Evolutionary conservation across 371 early-diverging fungal species (phyloP), one percentile per base, ranked within the genome.

Genomic region (Thermomucor indicae-seudaticae): DNA sequence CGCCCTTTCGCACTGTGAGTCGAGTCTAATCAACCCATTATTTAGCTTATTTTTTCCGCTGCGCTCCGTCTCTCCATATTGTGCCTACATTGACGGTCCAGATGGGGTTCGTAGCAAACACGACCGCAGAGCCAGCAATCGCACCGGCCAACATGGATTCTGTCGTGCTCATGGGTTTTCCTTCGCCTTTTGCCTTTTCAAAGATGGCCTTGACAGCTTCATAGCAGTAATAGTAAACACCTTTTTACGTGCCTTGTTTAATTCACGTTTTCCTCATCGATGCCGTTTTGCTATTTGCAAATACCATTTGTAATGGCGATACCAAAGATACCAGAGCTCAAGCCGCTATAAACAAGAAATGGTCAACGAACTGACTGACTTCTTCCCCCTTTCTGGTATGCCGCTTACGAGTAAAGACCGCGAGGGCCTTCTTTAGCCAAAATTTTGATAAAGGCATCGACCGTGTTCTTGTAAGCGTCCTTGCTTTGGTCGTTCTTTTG

Each of bases 111-210:
- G 98, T 96, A 56, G 89, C 81, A 53, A 90, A 54, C 25, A 91
- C 88, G 14, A 91, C 91, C 58, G 87, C 86, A 29, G 86, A 82
- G 47, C 92, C 96, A 31, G 98, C 96, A 55, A 96, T 62, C 24
- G 96, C 92, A 51, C 96, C 93, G 4, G 97, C 81, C 20, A 89
- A 65, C 91, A 97, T 93, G 57, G 85, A 89, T 73, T 96, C 90
- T 42, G 73, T 56, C 19, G 91, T 88, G 51, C 79, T 81, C 83
- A 97, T 88, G 46, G 76, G 72, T 17, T 75, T 65, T 12, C 61
- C 67, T 46, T 78, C 69, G 2, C 62, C 67, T 57, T 79, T 67
- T 2, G 83, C 83, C 53, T 80, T 84, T 66, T 92, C 89, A 60
- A 95, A 89, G 17, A 75, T 68, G 2, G 84, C 71, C 77, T 95